Evolutionary conservation across 1,284 basidiomycete species (phyloP).

Genomic region (Microbotryum violaceum): DNA sequence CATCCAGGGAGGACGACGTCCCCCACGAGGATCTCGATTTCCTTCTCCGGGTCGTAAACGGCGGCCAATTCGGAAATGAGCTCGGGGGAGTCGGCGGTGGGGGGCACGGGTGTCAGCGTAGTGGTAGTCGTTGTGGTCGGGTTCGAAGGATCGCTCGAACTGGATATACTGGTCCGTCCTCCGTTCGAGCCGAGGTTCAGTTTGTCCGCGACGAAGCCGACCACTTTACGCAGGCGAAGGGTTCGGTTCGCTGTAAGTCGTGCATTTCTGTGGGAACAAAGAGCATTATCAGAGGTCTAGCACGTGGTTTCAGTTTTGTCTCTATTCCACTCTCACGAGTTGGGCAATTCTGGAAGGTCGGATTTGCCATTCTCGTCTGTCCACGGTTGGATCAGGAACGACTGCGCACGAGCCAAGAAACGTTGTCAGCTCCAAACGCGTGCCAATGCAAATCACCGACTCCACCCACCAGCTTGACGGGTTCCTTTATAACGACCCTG

Average conservation of each 20-base stretch:
- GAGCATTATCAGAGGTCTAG: not conserved
- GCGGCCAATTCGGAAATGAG: constrained; percentile 3
- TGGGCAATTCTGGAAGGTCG: constrained; percentile 63
- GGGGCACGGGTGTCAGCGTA: constrained; percentile 1
- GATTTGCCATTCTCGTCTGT: constrained; percentile 51
- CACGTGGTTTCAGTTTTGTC: not conserved
- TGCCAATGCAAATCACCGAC: too few relatives aligned
- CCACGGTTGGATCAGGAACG: constrained; percentile 80
- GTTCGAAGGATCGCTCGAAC: not conserved
- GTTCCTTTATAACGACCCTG: constrained; percentile 50
- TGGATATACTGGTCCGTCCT: constrained; percentile 17
- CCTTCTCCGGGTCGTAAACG: constrained; percentile 54
- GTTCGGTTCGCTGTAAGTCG: constrained; percentile 81
- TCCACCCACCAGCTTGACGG: constrained; percentile 52
- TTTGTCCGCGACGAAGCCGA: constrained; percentile 80
- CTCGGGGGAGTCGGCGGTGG: constrained; percentile 1
- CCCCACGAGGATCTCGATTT: constrained; percentile 82
- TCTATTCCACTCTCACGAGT: constrained; percentile 51
- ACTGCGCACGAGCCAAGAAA: constrained; percentile 36
- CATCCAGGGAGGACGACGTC: constrained; percentile 67
- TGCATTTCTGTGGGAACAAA: constrained; percentile 54
- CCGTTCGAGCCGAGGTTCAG: constrained; percentile 51
- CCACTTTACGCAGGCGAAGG: constrained; percentile 75
- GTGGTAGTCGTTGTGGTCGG: constrained; percentile 18
- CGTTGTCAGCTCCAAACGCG: not conserved